Percentiles rank a stretch among this genome's conserved stretches.
Evolutionary conservation across 179 eudicot species (phyloP).

Genomic region (Actinidia arguta): DNA sequence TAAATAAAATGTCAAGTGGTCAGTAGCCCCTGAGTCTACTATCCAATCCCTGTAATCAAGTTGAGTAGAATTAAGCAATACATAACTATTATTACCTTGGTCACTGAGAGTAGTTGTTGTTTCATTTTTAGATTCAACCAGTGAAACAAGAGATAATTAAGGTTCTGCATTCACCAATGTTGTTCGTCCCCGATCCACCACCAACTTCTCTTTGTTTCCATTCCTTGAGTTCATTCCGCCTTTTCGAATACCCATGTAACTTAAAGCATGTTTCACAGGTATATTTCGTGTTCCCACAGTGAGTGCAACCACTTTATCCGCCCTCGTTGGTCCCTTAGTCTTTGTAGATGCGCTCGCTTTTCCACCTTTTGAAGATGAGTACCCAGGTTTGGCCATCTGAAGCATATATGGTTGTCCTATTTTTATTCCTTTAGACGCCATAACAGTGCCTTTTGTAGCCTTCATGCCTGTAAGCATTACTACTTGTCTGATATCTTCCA

Average conservation of each 20-base stretch:
- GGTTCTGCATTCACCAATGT: background rate
- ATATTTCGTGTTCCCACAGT: background rate
- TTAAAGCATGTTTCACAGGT: background rate
- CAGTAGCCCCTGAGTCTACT: background rate
- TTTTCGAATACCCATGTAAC: background rate
- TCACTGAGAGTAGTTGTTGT: background rate
- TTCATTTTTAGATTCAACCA: background rate
- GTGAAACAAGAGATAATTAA: background rate
- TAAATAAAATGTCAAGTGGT: background rate
- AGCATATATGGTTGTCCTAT: background rate
- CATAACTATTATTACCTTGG: background rate
- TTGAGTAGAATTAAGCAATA: background rate
- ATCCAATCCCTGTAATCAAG: background rate
- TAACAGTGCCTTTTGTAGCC: background rate
- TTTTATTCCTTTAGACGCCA: background rate
- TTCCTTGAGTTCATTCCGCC: conserved; percentile 1
- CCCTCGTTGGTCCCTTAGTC: background rate
- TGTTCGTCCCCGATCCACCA: background rate
- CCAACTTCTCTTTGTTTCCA: background rate
- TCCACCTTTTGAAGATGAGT: background rate
- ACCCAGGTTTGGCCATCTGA: background rate
- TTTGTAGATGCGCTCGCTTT: background rate
- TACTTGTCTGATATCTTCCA: background rate
- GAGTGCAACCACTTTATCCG: background rate
- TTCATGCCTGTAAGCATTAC: background rate